Percentiles rank a stretch among this genome's conserved stretches.
Evolutionary conservation across 805 yeast genomes (phyloP).

Genomic region (Yarrowia bubula): DNA sequence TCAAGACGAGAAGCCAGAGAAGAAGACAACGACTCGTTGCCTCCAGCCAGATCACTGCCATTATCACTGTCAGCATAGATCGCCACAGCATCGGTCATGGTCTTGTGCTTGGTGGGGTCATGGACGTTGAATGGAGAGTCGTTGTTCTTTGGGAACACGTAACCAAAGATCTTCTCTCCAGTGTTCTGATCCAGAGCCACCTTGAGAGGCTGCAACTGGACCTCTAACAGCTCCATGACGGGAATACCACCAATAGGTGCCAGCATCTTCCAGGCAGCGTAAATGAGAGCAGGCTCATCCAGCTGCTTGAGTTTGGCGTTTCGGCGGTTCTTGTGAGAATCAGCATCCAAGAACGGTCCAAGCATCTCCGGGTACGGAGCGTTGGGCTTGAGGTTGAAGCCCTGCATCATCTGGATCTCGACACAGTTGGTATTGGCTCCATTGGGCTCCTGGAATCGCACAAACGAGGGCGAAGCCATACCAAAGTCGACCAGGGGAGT

Average conservation of each 20-base stretch:
- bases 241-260: conserved; percentile 88
- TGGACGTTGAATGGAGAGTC: conserved; percentile 34
- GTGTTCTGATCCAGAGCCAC: conserved; percentile 71
- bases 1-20: conserved; percentile 8
- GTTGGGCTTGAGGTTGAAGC: conserved; percentile 57
- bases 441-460: conserved; percentile 60
- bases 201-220: conserved; percentile 62
- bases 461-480: conserved; percentile 58
- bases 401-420: conserved; percentile 61
- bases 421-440: conserved; percentile 65
- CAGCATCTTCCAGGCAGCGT: conserved; percentile 71
- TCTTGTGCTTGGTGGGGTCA: conserved; percentile 29
- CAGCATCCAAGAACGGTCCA: conserved; percentile 46
- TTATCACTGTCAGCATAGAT: conserved; percentile 28
- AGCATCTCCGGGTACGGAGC: conserved; percentile 71
- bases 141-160: conserved; percentile 61
- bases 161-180: conserved; percentile 59
- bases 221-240: conserved; percentile 64
- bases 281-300: conserved; percentile 41
- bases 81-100: conserved; percentile 29
- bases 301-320: conserved; percentile 28
- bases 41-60: not conserved
- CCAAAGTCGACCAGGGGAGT: conserved; percentile 70
- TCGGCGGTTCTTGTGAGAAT: conserved; percentile 31
- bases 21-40: conserved; percentile 26